Percentiles rank a stretch among this genome's conserved stretches.
Evolutionary conservation across 1,284 basidiomycete species (phyloP).

Genomic region (Ceratobasidium sp.): DNA sequence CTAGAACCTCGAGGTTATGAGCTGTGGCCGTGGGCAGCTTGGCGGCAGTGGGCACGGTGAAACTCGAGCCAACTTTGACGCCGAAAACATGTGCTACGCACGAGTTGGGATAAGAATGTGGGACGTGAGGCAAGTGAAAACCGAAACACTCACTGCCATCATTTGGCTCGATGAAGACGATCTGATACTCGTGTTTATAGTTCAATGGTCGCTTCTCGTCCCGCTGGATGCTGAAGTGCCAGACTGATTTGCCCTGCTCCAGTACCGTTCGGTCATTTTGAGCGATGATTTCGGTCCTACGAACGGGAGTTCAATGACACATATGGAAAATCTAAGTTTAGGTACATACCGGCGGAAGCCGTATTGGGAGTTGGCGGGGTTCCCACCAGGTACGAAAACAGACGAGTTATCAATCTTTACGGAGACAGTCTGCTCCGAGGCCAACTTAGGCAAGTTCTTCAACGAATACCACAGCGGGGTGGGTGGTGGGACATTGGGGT

Average conservation of each 20-base stretch:
- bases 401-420: slow-evolving; percentile 49
- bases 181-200: slow-evolving; percentile 65
- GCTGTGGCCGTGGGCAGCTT: slow-evolving; percentile 45
- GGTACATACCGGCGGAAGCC: slow-evolving; percentile 48
- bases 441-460: slow-evolving; percentile 40
- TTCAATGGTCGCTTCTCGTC: slow-evolving; percentile 56
- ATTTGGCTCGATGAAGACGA: slow-evolving; percentile 72
- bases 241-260: slow-evolving; percentile 49
- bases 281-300: slow-evolving; percentile 49
- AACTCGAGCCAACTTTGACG: slow-evolving; percentile 32
- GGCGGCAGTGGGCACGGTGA: slow-evolving; percentile 64
- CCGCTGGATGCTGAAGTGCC: slow-evolving; percentile 49
- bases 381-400: slow-evolving; percentile 51
- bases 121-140: background rate
- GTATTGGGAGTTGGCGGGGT: slow-evolving; percentile 50
- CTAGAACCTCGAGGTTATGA: slow-evolving; percentile 57
- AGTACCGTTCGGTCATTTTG: slow-evolving; percentile 48
- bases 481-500: slow-evolving; percentile 57
- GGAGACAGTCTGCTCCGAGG: slow-evolving; percentile 66
- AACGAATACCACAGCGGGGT: slow-evolving; percentile 67
- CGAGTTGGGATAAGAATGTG: background rate
- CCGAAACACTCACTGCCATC: slow-evolving; percentile 60
- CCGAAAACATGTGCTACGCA: slow-evolving; percentile 64
- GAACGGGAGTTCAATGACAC: background rate
- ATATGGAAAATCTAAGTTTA: background rate